Evolutionary conservation across 768 basidiomycete species (phyloP).

Genomic region (Phaeotremella fagi): DNA sequence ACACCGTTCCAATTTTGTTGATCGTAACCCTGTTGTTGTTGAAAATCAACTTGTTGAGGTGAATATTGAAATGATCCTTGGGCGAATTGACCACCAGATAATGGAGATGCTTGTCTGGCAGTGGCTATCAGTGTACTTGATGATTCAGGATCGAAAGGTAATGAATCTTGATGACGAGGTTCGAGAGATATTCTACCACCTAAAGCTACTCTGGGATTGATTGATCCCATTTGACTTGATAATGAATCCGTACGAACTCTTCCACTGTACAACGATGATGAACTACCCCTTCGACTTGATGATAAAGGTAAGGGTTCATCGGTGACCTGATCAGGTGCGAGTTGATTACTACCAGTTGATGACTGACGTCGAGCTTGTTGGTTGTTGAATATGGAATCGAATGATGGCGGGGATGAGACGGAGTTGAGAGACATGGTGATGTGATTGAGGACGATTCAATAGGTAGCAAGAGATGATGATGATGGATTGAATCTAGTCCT

Average conservation of each 20-base stretch:
- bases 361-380: constrained; percentile 20
- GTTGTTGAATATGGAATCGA: constrained; percentile 25
- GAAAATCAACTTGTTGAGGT: background rate
- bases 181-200: background rate
- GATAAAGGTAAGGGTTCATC: constrained; percentile 34
- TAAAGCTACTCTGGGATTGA: background rate
- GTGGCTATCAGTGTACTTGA: constrained; percentile 35
- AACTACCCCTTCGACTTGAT: constrained; percentile 10
- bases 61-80: background rate
- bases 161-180: constrained; percentile 24
- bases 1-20: background rate
- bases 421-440: constrained; percentile 1
- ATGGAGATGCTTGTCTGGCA: constrained; percentile 10
- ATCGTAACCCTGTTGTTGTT: background rate
- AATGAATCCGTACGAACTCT: background rate
- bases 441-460: too few species aligned
- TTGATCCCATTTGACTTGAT: background rate
- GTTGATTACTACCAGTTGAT: constrained; percentile 2
- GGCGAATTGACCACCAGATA: constrained; percentile 5
- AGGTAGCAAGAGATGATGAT: background rate
- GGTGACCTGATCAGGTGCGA: background rate
- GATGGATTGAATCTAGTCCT: too few species aligned
- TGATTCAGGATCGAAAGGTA: constrained; percentile 28
- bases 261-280: constrained; percentile 9
- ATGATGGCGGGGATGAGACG: constrained; percentile 15